phyloP scores from a whole-genome alignment of 495 filamentous ascomycete genomes.

The Neurospora sp. region DNA sequence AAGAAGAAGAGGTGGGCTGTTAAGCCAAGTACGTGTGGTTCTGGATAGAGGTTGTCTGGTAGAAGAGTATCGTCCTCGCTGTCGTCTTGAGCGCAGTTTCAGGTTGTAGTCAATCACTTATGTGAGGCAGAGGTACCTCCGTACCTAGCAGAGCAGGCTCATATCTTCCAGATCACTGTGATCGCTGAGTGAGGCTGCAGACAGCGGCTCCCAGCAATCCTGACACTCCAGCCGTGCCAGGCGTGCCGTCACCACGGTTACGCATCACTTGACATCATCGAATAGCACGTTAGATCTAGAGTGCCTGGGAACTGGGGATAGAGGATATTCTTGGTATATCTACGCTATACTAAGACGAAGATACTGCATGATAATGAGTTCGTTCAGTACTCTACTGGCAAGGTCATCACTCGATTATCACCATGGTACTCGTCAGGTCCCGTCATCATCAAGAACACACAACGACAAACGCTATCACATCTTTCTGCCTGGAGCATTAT shows the following conservation, averaged over 20 bases:
- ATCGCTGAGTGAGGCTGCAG: not conserved
- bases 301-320: not conserved
- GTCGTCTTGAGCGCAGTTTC: not conserved
- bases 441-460: not conserved
- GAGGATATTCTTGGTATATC: accelerated
- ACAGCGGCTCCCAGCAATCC: not conserved
- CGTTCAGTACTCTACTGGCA: not conserved
- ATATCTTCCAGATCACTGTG: not conserved
- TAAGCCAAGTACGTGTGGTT: not conserved
- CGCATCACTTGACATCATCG: not conserved
- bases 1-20: not conserved
- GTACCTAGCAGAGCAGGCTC: not conserved
- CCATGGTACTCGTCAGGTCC: not conserved
- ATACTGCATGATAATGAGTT: not conserved
- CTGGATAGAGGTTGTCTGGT: not conserved
- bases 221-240: not conserved
- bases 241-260: not conserved
- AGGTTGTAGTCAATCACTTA: not conserved
- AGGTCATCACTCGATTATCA: not conserved
- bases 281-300: not conserved
- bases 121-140: too few relatives aligned
- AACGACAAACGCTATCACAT: not conserved
- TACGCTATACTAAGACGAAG: not conserved
- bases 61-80: not conserved
- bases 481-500: not conserved